These are phyloP conservation scores for Pythium periplocum DNA, from an alignment of 352 stramenopile genomes.

Conservation along the genomic window DNA sequence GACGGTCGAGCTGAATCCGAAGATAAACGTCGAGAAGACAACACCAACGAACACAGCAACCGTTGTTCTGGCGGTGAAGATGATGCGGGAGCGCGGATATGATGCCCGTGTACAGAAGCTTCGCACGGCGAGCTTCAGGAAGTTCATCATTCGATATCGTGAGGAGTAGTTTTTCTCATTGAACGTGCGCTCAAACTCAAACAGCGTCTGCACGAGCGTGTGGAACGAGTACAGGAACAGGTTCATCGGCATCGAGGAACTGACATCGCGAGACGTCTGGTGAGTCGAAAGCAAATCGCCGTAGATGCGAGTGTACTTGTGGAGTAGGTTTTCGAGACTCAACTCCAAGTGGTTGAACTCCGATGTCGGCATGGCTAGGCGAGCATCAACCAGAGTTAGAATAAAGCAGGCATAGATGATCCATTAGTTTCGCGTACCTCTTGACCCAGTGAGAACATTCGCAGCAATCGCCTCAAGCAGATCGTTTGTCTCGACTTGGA, in stretches of 20 bases:
- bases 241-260: conserved; percentile 66
- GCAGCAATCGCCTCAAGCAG: conserved; percentile 60
- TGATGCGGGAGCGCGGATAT: conserved; percentile 39
- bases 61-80: conserved; percentile 64
- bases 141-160: conserved; percentile 40
- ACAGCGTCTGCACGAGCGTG: conserved; percentile 51
- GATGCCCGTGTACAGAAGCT: conserved; percentile 32
- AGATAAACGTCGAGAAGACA: conserved; percentile 66
- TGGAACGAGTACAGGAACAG: conserved; percentile 82
- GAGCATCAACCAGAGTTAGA: conserved; percentile 7
- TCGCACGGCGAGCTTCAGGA: conserved; percentile 36
- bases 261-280: conserved; percentile 41
- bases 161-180: conserved; percentile 69
- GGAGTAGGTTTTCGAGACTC: conserved; percentile 42
- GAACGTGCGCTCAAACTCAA: conserved; percentile 60
- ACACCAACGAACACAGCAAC: conserved; percentile 49
- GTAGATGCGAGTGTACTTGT: conserved; percentile 56
- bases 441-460: conserved; percentile 19
- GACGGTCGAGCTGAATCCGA: conserved; percentile 57
- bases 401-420: too few species aligned
- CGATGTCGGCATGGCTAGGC: conserved; percentile 18
- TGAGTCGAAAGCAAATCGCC: conserved; percentile 32
- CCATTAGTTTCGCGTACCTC: conserved; percentile 7
- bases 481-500: conserved; percentile 60
- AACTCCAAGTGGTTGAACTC: conserved; percentile 49